Evolutionary conservation across 2,329 filamentous ascomycete species (phyloP).

Genomic region (Lecanicillium sp.): DNA sequence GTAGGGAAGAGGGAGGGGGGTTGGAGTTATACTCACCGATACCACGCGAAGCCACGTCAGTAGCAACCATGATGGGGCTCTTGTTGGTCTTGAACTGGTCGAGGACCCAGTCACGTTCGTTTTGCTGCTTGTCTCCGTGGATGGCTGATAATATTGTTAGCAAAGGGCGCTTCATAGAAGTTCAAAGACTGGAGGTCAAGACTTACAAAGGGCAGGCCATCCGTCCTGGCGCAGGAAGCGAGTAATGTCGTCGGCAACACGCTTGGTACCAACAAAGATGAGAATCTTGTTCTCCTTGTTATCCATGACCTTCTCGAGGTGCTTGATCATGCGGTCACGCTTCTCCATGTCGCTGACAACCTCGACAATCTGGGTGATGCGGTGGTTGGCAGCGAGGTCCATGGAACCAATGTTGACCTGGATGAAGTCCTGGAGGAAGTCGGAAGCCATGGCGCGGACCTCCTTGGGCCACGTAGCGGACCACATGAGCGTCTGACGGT

Average conservation of each 20-base stretch:
- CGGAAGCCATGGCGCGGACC: constrained; percentile 81
- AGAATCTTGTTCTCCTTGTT: constrained; percentile 92
- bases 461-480: constrained; percentile 99
- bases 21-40: constrained; percentile 83
- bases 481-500: constrained; percentile 99
- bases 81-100: constrained; percentile 99
- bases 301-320: constrained; percentile 96
- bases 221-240: constrained; percentile 95
- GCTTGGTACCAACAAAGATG: constrained; percentile 90
- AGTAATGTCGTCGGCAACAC: constrained; percentile 95
- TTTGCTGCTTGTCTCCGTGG: constrained; percentile 98
- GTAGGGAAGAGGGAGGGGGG: constrained; percentile 36
- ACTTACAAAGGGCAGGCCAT: constrained; percentile 75
- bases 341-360: constrained; percentile 96
- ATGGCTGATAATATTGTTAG: constrained; percentile 50
- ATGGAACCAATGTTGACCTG: constrained; percentile 98
- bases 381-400: constrained; percentile 93
- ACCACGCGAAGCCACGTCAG: constrained; percentile 99
- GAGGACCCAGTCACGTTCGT: constrained; percentile 98
- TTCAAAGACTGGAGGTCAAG: constrained; percentile 22
- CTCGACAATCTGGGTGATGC: constrained; percentile 96
- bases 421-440: constrained; percentile 93
- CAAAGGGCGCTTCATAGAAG: constrained; percentile 5
- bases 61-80: constrained; percentile 99
- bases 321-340: constrained; percentile 94